These are phyloP conservation scores for Stramenopiles sp. DNA, from an alignment of 352 stramenopile species.

Conservation along the genomic window DNA sequence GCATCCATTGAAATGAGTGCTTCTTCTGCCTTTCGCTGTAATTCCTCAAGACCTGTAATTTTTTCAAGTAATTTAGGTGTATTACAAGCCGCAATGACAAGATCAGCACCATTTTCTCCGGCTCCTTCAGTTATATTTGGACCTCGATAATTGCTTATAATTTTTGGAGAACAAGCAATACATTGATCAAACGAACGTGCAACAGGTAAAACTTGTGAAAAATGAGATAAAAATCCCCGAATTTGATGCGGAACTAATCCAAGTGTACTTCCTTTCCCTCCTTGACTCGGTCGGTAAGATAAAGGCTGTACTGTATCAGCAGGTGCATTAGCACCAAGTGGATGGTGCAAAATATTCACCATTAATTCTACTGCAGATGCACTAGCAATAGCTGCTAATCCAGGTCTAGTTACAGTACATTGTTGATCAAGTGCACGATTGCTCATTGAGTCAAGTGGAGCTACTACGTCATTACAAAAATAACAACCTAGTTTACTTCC, in stretches of 20 bases:
- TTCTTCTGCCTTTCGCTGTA: too few relatives aligned
- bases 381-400: conserved; percentile 51
- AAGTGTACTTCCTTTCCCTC: too few relatives aligned
- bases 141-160: too few relatives aligned
- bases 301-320: neutral
- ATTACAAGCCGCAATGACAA: too few relatives aligned
- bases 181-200: conserved; percentile 2
- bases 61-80: too few relatives aligned
- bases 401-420: conserved; percentile 90
- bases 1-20: too few relatives aligned
- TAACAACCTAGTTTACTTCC: conserved; percentile 54
- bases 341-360: conserved; percentile 66
- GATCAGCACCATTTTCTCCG: too few relatives aligned
- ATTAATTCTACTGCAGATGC: conserved; percentile 76
- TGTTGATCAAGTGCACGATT: conserved; percentile 94
- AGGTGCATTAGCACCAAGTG: conserved; percentile 12
- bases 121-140: too few relatives aligned
- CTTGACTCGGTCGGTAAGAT: neutral
- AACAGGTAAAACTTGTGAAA: neutral
- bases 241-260: conserved; percentile 7
- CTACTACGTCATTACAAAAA: conserved; percentile 96
- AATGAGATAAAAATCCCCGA: neutral
- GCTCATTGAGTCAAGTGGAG: conserved; percentile 69
- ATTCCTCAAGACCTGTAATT: too few relatives aligned
- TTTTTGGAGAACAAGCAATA: conserved; percentile 3